Conservation (phyloP, 2,329 filamentous ascomycete genomes). For the Penicillium polonicum region DNA sequence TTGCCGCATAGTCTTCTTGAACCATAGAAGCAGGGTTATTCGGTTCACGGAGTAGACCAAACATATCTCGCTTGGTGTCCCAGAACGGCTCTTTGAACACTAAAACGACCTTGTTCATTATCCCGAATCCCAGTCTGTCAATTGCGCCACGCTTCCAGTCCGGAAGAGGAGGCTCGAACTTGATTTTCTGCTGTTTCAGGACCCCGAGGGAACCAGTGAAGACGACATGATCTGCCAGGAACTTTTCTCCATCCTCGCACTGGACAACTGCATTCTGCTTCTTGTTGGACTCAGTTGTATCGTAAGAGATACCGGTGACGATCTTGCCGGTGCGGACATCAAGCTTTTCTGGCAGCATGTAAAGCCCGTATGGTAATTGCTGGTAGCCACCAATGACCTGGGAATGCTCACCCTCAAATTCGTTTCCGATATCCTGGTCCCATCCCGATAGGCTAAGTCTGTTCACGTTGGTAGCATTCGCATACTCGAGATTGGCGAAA, state of each 20-base stretch:
- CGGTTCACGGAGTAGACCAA: constrained; percentile 81
- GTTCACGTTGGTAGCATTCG: constrained; percentile 85
- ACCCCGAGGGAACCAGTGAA: constrained; percentile 89
- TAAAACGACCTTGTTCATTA: constrained; percentile 92
- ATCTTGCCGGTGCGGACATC: constrained; percentile 71
- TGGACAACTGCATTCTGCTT: constrained; percentile 60
- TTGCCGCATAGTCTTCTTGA: constrained; percentile 74
- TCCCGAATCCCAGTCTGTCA: constrained; percentile 80
- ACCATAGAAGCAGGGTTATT: constrained; percentile 66
- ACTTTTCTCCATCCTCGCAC: constrained; percentile 71
- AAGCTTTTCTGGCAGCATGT: constrained; percentile 71
- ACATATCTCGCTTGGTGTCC: constrained; percentile 87
- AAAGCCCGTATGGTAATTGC: constrained; percentile 82
- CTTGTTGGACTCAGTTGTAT: constrained; percentile 39
- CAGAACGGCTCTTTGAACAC: constrained; percentile 90
- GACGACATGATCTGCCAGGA: constrained; percentile 88
- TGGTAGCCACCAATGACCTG: constrained; percentile 94
- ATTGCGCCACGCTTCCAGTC: constrained; percentile 81
- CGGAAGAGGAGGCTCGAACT: constrained; percentile 90
- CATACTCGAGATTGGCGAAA: constrained; percentile 96
- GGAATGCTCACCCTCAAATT: constrained; percentile 92
- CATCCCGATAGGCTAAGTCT: constrained; percentile 85
- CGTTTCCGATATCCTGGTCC: constrained; percentile 97
- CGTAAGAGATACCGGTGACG: constrained; percentile 72
- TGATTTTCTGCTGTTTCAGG: constrained; percentile 73